Base-by-base conservation (phyloP, 345 rosid species). In the thale cress (Arabidopsis thaliana) region DNA sequence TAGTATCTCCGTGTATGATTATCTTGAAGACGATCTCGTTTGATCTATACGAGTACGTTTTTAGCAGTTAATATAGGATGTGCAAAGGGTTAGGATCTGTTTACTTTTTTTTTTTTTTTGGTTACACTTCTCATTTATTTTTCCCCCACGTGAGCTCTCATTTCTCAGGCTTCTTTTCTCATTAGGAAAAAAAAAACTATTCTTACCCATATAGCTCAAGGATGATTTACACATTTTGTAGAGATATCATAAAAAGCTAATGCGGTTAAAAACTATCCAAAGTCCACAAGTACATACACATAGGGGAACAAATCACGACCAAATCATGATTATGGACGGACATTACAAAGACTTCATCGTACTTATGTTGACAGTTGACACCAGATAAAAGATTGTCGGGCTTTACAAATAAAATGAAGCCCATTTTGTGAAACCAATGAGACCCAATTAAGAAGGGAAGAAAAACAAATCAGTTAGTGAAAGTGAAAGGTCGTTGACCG, bases 1-100 rank as follows among this genome's bases (percentile, higher is more conserved):
- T 56, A 85, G 70, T 83, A 81, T 88, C 36, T 88, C 97, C 12
- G 88, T 91, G 33, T 91, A 91, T 3, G 97, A 91, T 79, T 91
- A 91, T 69, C 23, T 76, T 6, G 80, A 76, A 14, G 65, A 62
- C 1, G 50, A 49, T 69, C 63, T 22, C 7, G 40, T 34, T 40
- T 68, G 64, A 74, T 64, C 1, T 63, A 33, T 59, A 34, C 23
- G 33, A 52, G 8, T 40, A 33, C 8, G 16, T 63, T 51, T 62
- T 73, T 63, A 52, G 44, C 2, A 0, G 25, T 61, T 51, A 4
- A 28, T 61, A 50, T 63, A 52, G 55, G 11, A 41, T 62, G 76
- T 32, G 13, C n/a, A 52, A 25, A 72, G 45, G 37, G 23, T 72
- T 55, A 52, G 28, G 25, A 12, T 45, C 30, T 64, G 28, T 45